A percentile compares a stretch with the other conserved stretches of the same genome.
Evolutionary conservation across 2,329 filamentous ascomycete species (phyloP).

Genomic region (Phaeoacremonium minimum): DNA sequence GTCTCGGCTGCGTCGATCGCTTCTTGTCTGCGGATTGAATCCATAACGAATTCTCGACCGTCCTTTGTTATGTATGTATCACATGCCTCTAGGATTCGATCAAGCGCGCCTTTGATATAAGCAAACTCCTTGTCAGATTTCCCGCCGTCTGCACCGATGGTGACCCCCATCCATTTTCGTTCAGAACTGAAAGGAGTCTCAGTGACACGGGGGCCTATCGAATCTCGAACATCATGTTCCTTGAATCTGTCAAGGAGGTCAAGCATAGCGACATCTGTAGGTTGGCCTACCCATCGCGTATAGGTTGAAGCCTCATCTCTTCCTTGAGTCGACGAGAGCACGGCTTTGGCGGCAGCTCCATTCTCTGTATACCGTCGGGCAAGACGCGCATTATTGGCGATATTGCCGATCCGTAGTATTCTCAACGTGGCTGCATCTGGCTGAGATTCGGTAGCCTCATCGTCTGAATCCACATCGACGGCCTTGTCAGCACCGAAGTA

Average conservation of each 20-base stretch:
- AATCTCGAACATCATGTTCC: conserved; percentile 86
- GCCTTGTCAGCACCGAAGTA: conserved; percentile 67
- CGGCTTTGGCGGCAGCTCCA: conserved; percentile 68
- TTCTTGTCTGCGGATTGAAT: conserved; percentile 68
- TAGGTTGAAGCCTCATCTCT: conserved; percentile 58
- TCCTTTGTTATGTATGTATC: conserved; percentile 87
- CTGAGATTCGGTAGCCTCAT: conserved; percentile 48
- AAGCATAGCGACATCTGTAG: conserved; percentile 94
- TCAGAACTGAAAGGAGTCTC: conserved; percentile 97
- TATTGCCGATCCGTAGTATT: conserved; percentile 87
- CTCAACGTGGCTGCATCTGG: conserved; percentile 72
- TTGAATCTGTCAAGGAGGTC: conserved; percentile 88
- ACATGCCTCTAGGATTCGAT: conserved; percentile 79
- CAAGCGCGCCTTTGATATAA: conserved; percentile 93
- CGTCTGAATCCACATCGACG: conserved; percentile 49
- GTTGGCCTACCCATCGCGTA: conserved; percentile 93
- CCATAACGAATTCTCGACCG: conserved; percentile 80
- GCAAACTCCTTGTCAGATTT: conserved; percentile 70
- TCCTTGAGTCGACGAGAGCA: conserved; percentile 79
- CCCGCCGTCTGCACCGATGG: conserved; percentile 60
- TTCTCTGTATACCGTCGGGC: conserved; percentile 68
- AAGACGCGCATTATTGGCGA: conserved; percentile 89
- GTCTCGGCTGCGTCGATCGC: conserved; percentile 74
- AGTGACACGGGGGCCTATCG: conserved; percentile 73
- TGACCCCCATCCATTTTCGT: conserved; percentile 98